Base-by-base conservation (phyloP, 2,329 filamentous ascomycete species). In the Fusarium sp. region DNA sequence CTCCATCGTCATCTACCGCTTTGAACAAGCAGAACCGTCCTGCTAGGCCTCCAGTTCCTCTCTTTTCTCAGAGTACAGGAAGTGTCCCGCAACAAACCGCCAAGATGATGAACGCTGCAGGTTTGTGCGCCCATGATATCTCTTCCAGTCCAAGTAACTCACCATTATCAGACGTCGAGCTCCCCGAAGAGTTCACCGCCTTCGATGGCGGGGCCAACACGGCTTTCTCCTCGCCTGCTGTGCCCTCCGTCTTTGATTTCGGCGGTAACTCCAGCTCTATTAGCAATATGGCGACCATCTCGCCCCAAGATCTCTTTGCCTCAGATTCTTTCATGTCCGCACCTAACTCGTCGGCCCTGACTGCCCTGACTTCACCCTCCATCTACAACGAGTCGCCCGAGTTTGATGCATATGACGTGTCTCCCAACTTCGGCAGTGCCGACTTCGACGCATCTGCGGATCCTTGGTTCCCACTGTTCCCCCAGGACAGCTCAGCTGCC, bases 311-410 rank as follows among this genome's bases (percentile, higher is more conserved):
- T 74, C 84, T 97, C 69, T 81, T 91, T 70, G 83, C 94, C 72
- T 87, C 88, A 70, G 88, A 92, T 74, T 83, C 86, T 60, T 88
- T 88, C 74, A 83, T 88, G 76, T 96, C 93, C 65, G 88, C 93
- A 36, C 94, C 94, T 29, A 92, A 92, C 75, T 97, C 94, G 4
- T 86, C 90, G 45, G 89, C 92, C 33, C 88, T 96, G 76, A 97
- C 94, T 35, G 89, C 93, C 67, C 76, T 97, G 79, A 97, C 93
- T 58, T 96, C 94, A 62, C 94, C 94, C 42, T 92, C 91, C n/a
- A 84, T 88, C 58, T 90, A 88, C 74, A 87, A 91, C 75, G 91
- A 90, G 73, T 96, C 93, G 51, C 93, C 93, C 13, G 90, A 88
- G 59, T 89, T 90, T 74, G 90, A 92, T 72, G 86, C 85, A 76